Percentiles rank a stretch among this genome's conserved stretches.
phyloP scores from a whole-genome alignment of 495 filamentous ascomycete genomes.

The Podospora pseudocomata region DNA sequence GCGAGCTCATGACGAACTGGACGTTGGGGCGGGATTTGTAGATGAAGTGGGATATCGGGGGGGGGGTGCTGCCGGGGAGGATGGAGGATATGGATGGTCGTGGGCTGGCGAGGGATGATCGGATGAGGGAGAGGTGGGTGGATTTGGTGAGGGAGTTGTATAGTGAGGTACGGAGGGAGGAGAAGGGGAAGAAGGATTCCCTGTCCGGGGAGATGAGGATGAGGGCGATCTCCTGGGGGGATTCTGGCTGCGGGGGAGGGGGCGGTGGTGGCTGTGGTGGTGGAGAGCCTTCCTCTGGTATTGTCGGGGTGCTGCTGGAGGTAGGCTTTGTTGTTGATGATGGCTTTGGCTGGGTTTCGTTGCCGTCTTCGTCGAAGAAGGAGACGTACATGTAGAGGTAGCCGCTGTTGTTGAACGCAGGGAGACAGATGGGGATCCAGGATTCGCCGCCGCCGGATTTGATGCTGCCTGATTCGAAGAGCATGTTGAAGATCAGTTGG shows the following conservation, averaged over 20 bases:
- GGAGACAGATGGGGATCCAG: slow-evolving; percentile 95
- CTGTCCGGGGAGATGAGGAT: slow-evolving; percentile 90
- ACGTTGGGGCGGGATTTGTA: slow-evolving; percentile 93
- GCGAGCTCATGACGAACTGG: slow-evolving; percentile 88
- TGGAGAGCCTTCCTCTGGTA: slow-evolving; percentile 21
- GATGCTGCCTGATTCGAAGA: slow-evolving; percentile 90
- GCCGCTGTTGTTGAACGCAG: slow-evolving; percentile 95
- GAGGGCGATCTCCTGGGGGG: slow-evolving; percentile 77
- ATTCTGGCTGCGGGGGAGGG: neutral
- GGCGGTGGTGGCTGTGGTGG: slow-evolving; percentile 10
- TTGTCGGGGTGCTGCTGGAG: slow-evolving; percentile 7
- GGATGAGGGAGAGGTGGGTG: slow-evolving; percentile 70
- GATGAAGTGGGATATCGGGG: slow-evolving; percentile 72
- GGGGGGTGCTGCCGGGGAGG: slow-evolving; percentile 58
- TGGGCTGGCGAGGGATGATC: slow-evolving; percentile 63
- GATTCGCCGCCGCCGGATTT: slow-evolving; percentile 86
- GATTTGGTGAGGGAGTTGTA: slow-evolving; percentile 72
- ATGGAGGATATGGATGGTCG: slow-evolving; percentile 67
- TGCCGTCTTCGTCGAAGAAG: slow-evolving; percentile 57
- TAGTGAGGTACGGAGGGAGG: slow-evolving; percentile 77
- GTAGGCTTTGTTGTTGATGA: slow-evolving; percentile 26
- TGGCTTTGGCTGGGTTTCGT: slow-evolving; percentile 19
- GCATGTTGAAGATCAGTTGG: slow-evolving; percentile 97
- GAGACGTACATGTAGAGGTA: slow-evolving; percentile 99
- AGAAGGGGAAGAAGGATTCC: slow-evolving; percentile 86